These are phyloP conservation scores for Blastocystis sp. DNA, from an alignment of 352 stramenopile species.

Conservation along the genomic window DNA sequence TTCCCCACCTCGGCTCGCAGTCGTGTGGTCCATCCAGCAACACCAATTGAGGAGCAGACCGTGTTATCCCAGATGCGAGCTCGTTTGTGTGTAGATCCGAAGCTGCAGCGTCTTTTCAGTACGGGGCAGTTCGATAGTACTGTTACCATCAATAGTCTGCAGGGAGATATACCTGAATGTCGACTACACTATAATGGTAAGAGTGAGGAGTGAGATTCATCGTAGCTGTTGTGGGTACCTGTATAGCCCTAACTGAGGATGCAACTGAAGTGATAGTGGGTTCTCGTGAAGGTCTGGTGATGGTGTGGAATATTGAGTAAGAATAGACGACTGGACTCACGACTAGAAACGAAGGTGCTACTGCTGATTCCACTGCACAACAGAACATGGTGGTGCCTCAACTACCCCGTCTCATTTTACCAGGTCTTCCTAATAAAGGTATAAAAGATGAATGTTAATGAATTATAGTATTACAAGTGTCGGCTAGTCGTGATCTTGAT, in stretches of 20 bases:
- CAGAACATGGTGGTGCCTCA: neutral
- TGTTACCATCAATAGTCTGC: slow-evolving; percentile 13
- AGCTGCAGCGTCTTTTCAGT: slow-evolving; percentile 24
- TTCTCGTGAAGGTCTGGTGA: slow-evolving; percentile 54
- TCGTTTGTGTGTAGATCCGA: neutral
- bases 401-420: slow-evolving; percentile 39
- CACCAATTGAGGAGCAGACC: neutral
- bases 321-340: neutral
- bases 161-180: neutral
- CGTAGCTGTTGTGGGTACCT: slow-evolving; percentile 41
- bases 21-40: slow-evolving; percentile 10
- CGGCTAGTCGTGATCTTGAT: slow-evolving; percentile 22
- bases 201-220: neutral
- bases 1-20: slow-evolving; percentile 12
- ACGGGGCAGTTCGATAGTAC: slow-evolving; percentile 33
- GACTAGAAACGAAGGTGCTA: neutral
- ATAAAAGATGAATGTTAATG: neutral
- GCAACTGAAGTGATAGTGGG: slow-evolving; percentile 42
- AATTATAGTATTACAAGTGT: slow-evolving; percentile 46
- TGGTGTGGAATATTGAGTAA: slow-evolving; percentile 56
- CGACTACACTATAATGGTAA: slow-evolving; percentile 30
- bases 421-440: slow-evolving; percentile 51
- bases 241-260: slow-evolving; percentile 66
- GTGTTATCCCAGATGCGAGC: slow-evolving; percentile 33
- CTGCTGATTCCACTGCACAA: neutral